Percentiles rank a stretch among this genome's conserved stretches.
These are phyloP conservation scores for Nemania diffusa DNA, from an alignment of 2,329 filamentous ascomycete genomes.

Conservation along the genomic window DNA sequence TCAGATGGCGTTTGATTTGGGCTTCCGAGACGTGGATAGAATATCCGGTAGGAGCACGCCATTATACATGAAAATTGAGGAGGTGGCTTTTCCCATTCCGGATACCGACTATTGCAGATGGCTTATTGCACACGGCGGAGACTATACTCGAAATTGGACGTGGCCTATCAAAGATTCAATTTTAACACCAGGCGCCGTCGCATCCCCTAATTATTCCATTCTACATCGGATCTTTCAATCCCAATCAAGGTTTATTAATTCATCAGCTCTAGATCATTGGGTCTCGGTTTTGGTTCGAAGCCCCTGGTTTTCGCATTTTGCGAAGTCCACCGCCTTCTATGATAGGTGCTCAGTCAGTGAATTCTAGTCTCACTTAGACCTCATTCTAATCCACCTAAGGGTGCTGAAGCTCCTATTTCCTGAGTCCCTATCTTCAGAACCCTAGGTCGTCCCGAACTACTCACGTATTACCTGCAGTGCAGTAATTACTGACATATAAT, in stretches of 20 bases:
- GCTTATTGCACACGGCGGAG: conserved; percentile 10
- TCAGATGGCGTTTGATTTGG: conserved; percentile 9
- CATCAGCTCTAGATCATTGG: too few species aligned
- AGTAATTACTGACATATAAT: background rate
- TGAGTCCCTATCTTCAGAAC: background rate
- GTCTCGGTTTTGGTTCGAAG: background rate
- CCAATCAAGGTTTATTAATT: background rate
- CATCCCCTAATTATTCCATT: background rate
- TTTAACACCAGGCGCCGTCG: background rate
- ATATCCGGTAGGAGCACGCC: background rate
- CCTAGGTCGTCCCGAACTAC: too few species aligned
- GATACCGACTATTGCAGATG: background rate
- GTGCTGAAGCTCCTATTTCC: background rate
- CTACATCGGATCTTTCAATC: background rate
- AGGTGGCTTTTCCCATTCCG: background rate
- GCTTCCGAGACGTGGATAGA: conserved; percentile 5
- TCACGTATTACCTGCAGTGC: background rate
- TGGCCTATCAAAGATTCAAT: background rate
- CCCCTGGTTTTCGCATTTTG: background rate
- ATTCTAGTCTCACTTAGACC: background rate
- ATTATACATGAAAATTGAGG: background rate
- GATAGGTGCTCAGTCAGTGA: conserved; percentile 15
- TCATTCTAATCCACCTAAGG: background rate
- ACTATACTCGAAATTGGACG: background rate
- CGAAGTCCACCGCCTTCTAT: background rate